These are phyloP conservation scores for Paramecium sonneborni DNA, from an alignment of 73 alveolate species.

Conservation along the genomic window DNA sequence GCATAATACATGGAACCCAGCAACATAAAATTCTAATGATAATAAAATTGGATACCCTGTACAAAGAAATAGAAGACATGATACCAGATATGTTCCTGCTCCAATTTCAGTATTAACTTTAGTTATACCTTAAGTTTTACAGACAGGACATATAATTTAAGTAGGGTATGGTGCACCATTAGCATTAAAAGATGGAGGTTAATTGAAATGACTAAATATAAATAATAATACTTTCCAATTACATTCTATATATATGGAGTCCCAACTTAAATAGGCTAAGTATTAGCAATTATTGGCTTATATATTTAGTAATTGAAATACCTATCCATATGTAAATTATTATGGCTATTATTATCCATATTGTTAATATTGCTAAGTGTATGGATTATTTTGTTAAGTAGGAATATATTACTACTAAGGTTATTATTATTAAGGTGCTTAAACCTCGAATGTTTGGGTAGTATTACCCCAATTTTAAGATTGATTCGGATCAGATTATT, in stretches of 20 bases:
- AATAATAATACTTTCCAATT: not conserved
- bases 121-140: not conserved
- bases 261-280: not conserved
- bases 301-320: not conserved
- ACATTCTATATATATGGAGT: not conserved
- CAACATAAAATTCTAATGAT: not conserved
- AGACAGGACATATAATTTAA: conserved; percentile 27
- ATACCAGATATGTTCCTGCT: conserved; percentile 10
- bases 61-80: not conserved
- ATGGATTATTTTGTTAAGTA: not conserved
- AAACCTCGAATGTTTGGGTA: not conserved
- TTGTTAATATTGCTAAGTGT: not conserved
- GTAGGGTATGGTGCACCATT: not conserved
- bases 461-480: not conserved
- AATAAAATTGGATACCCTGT: not conserved
- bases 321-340: not conserved
- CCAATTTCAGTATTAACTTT: not conserved
- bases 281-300: not conserved
- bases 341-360: not conserved
- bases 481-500: not conserved
- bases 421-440: not conserved
- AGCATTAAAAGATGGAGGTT: not conserved
- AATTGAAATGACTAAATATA: not conserved
- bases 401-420: not conserved
- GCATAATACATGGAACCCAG: conserved; percentile 28